Percentiles rank a stretch among this genome's conserved stretches.
Evolutionary conservation across 305 asterid species (phyloP).

Genomic region (Fraxinus sp.): DNA sequence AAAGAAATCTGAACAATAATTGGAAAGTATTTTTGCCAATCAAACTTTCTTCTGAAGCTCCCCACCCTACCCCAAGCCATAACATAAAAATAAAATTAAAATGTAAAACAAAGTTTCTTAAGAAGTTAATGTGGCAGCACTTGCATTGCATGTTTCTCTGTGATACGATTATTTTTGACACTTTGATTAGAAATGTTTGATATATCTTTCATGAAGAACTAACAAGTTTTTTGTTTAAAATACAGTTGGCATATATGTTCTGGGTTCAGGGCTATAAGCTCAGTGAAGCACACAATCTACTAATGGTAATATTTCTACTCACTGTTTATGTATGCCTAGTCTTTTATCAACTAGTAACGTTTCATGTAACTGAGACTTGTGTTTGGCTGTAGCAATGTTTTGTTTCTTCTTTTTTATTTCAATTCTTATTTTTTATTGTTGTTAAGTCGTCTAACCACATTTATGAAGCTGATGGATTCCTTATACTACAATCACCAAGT

Average conservation of each 20-base stretch:
- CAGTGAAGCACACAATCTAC: constrained; percentile 59
- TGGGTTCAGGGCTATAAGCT: constrained; percentile 86
- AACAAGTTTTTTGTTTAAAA: constrained; percentile 19
- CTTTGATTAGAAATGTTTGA: constrained; percentile 3
- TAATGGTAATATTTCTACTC: constrained; percentile 48
- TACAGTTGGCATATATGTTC: constrained; percentile 94
- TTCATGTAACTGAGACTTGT: not conserved
- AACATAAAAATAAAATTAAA: not conserved
- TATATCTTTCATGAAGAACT: constrained; percentile 10
- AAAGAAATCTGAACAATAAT: not conserved
- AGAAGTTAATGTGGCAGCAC: not conserved
- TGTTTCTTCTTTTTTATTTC: not conserved
- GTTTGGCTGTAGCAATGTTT: not conserved
- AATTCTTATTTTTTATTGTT: not conserved
- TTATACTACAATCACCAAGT: not conserved
- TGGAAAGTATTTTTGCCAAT: not conserved
- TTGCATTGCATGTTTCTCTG: not conserved
- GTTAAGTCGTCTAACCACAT: not conserved
- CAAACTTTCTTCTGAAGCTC: not conserved
- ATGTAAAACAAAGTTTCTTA: not conserved
- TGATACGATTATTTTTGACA: constrained; percentile 6
- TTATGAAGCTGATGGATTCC: not conserved
- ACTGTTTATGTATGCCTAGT: not conserved
- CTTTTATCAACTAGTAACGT: not conserved
- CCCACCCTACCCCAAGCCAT: not conserved